Evolutionary conservation across 345 rosid species (phyloP).

Genomic region (Psidium friedrichsthalianum): DNA sequence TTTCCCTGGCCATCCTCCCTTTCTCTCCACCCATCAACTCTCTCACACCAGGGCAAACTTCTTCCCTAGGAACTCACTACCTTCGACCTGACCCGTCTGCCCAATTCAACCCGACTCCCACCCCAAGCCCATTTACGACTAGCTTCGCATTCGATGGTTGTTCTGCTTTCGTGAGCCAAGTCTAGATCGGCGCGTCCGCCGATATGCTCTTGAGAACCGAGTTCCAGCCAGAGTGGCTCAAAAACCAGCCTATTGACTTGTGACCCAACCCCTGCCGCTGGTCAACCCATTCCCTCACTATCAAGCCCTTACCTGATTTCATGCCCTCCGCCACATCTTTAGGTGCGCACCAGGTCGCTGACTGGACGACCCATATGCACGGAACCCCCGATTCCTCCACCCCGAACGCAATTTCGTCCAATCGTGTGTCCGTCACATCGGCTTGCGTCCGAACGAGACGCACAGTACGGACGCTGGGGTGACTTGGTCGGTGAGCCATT

Average conservation of each 20-base stretch:
- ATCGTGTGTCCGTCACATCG: not conserved
- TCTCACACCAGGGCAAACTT: not conserved
- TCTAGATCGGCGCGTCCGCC: conserved; percentile 14
- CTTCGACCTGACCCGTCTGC: not conserved
- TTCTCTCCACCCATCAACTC: conserved; percentile 14
- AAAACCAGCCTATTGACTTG: conserved; percentile 1
- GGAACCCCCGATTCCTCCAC: not conserved
- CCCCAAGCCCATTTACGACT: not conserved
- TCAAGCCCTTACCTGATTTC: not conserved
- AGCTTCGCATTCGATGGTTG: conserved; percentile 14
- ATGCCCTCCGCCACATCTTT: not conserved
- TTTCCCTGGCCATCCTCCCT: conserved; percentile 10
- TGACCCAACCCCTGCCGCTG: conserved; percentile 1
- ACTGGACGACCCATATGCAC: not conserved
- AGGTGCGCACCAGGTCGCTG: not conserved
- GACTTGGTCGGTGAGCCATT: not conserved
- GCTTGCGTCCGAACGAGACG: conserved; percentile 2
- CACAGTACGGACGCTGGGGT: not conserved
- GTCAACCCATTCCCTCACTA: conserved; percentile 5
- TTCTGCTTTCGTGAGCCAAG: conserved; percentile 9
- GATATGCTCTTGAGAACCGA: conserved; percentile 16
- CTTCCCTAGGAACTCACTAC: not conserved
- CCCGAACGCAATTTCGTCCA: conserved; percentile 4
- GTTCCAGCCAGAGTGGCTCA: conserved; percentile 17
- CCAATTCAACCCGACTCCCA: not conserved